Evolutionary conservation across 768 basidiomycete genomes (phyloP).

Genomic region (Auricularia sp.): DNA sequence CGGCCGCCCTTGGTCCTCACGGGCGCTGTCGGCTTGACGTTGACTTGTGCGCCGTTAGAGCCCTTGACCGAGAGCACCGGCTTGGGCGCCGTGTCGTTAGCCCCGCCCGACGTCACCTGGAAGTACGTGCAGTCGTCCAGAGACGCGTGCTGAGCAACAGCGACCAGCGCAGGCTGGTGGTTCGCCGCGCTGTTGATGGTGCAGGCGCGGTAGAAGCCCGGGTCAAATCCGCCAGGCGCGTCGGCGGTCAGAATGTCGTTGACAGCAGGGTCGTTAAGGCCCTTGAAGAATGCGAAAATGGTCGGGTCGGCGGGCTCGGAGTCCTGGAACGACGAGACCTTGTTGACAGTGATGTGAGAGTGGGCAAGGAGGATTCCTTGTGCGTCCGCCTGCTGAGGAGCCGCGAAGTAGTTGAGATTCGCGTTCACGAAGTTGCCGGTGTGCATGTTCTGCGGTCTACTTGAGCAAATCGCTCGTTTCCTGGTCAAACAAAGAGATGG

Average conservation of each 20-base stretch:
- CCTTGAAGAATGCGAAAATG: constrained; percentile 48
- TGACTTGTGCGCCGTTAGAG: background rate
- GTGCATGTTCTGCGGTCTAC: constrained; percentile 24
- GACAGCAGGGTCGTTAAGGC: constrained; percentile 8
- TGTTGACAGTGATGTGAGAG: constrained; percentile 50
- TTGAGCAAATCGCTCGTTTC: constrained; percentile 6
- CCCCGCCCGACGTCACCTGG: background rate
- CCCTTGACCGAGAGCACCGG: background rate
- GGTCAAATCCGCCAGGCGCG: background rate
- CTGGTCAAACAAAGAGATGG: constrained; percentile 6
- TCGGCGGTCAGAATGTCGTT: background rate
- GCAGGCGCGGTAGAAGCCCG: constrained; percentile 13
- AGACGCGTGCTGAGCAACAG: constrained; percentile 37
- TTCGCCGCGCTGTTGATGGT: constrained; percentile 34
- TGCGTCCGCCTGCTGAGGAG: constrained; percentile 44
- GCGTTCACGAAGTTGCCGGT: constrained; percentile 52
- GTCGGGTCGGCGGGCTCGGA: constrained; percentile 40
- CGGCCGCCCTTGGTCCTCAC: background rate
- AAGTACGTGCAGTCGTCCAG: background rate
- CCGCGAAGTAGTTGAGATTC: constrained; percentile 42
- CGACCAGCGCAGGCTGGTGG: constrained; percentile 40
- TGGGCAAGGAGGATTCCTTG: constrained; percentile 46
- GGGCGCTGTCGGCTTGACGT: background rate
- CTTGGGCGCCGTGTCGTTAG: background rate
- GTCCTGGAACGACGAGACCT: constrained; percentile 32